Evolutionary conservation across 2,329 filamentous ascomycete species (phyloP).

Genomic region (Venturia asperata): DNA sequence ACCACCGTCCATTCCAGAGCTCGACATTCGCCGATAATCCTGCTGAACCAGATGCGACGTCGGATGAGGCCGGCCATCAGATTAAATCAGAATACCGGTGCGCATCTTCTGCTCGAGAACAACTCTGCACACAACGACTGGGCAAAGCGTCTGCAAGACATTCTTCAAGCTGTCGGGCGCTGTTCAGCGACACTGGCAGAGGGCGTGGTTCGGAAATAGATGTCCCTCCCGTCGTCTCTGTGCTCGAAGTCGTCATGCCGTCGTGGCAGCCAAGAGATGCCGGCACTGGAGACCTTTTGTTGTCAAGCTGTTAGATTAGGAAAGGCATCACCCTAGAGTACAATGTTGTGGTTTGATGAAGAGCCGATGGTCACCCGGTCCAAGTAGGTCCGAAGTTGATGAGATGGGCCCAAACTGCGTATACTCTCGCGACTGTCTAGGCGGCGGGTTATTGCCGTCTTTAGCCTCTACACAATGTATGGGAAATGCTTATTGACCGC

Average conservation of each 20-base stretch:
- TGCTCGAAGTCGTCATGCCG: neutral
- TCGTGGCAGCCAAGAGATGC: no score
- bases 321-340: neutral
- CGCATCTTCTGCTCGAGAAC: no score
- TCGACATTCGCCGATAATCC: neutral
- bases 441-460: neutral
- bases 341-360: neutral
- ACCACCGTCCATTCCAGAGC: neutral
- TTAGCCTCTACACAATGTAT: neutral
- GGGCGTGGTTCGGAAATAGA: neutral
- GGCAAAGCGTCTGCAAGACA: no score
- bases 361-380: neutral
- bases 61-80: no score
- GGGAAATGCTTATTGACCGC: neutral
- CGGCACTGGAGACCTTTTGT: neutral
- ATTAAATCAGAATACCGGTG: no score
- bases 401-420: neutral
- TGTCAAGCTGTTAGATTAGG: neutral
- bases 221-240: neutral
- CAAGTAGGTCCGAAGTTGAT: no score
- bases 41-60: no score
- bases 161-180: no score
- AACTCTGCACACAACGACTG: no score
- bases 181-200: no score
- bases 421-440: neutral